Evolutionary conservation across 106 monocot species (phyloP).

Genomic region (Allium cepa): DNA sequence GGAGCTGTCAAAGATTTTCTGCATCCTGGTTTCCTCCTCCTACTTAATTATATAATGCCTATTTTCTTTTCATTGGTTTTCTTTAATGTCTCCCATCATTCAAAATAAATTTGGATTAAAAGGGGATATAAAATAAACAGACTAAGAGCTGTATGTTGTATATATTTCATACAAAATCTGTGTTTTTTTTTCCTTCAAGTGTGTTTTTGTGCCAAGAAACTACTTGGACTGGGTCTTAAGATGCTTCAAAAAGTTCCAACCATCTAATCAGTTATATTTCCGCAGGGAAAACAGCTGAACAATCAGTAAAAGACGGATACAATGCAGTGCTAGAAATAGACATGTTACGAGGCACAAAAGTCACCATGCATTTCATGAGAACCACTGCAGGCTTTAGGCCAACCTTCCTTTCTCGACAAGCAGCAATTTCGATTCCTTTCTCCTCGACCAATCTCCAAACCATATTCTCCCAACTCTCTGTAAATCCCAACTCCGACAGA

Average conservation of each 20-base stretch:
- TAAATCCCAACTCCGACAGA: constrained; percentile 18
- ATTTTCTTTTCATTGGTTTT: neutral
- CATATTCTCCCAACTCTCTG: constrained; percentile 20
- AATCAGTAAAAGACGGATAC: neutral
- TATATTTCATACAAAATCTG: neutral
- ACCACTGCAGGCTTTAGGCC: neutral
- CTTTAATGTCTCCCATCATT: neutral
- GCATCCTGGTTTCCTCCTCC: constrained; percentile 6
- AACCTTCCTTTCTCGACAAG: constrained; percentile 25
- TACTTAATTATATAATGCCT: neutral
- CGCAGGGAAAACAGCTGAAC: neutral
- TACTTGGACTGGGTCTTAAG: neutral
- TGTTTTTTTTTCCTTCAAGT: neutral
- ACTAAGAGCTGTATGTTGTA: neutral
- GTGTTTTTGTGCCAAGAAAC: neutral
- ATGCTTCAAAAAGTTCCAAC: neutral
- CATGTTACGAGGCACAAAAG: constrained; percentile 12
- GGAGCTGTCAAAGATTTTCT: neutral
- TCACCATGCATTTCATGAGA: constrained; percentile 29
- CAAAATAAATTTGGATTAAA: neutral
- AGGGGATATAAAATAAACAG: too few species aligned
- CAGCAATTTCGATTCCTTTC: constrained; percentile 36
- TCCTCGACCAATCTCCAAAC: constrained; percentile 25
- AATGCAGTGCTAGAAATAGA: neutral
- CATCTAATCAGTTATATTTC: neutral